Base-by-base conservation (phyloP, 192 early-diverging fungal species). In the Lobosporangium transversale region DNA sequence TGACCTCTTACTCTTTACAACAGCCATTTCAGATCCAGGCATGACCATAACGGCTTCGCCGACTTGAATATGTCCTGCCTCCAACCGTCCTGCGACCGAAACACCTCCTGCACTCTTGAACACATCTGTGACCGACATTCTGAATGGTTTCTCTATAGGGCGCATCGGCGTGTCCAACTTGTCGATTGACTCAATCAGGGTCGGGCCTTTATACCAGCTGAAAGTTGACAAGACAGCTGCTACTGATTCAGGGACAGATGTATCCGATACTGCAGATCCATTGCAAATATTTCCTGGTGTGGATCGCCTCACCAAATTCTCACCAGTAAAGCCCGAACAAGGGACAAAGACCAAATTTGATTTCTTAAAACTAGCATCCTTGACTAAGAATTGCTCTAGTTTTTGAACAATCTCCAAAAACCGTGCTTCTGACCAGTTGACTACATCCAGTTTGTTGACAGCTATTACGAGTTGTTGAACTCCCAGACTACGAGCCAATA, bases 401-500 rank as follows among this genome's bases (percentile, higher is more conserved):
- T 92, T 89, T 4, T 62, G 43, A 0, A 66, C 57, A 67, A 99
- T 94, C 52, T 95, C 92, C 15, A 85, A 66, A 81, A 89, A 99
- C 20, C 97, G 87, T 14, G 56, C 74, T 70, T 97, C 59, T 15
- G 84, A 84, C 98, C 98, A 99, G 20, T 80, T 84, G n/a, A 94
- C 93, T 44, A 68, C 82, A 69, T 99, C 98, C 58, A 99, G 66
- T 79, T 99, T 99, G 84, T 99, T 99, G 20, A 99, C 86, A 0
- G 95, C 94, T 5, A 99, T 90, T 32, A 98, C 86, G 20, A 99
- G 66, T 69, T 98, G 97, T 11, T 86, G 85, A 12, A 99, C 94
- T 4, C 98, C 98, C 42, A 99, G 80, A 83, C 91, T 92, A 52
- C 95, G 80, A n/a, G 95, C 86, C 20, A 99, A 79, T 12, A 98